Conservation (phyloP, 2,329 filamentous ascomycete species). For the Colletotrichum gigasporum region DNA sequence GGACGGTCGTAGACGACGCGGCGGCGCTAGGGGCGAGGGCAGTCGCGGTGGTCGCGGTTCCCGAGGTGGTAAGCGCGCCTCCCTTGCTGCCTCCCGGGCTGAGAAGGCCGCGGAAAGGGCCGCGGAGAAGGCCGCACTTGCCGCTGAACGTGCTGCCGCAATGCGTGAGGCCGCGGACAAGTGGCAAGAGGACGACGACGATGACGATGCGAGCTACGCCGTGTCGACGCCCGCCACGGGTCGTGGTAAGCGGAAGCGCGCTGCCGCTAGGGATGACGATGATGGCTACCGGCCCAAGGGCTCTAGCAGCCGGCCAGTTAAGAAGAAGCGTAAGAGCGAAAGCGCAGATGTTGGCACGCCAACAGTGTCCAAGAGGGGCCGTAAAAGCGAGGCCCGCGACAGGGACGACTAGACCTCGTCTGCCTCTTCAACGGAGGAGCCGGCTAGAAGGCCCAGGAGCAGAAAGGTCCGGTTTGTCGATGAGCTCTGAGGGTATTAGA, state of each 20-base stretch:
- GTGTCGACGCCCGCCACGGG: conserved; percentile 43
- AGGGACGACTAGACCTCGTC: conserved; percentile 23
- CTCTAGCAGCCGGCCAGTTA: conserved; percentile 56
- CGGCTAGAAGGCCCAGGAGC: no score
- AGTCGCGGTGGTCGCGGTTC: conserved; percentile 33
- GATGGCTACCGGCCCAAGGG: conserved; percentile 71
- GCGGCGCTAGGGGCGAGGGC: conserved; percentile 28
- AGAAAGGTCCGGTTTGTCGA: no score
- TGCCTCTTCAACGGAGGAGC: no score
- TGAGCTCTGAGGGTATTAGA: no score
- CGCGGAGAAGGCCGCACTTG: conserved; percentile 42
- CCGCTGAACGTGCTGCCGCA: conserved; percentile 41
- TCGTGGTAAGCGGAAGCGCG: conserved; percentile 60
- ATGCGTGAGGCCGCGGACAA: conserved; percentile 40
- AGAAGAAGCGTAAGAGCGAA: conserved; percentile 69
- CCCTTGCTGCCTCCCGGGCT: conserved; percentile 45
- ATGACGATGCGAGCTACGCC: conserved; percentile 15
- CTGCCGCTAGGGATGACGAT: conserved; percentile 50
- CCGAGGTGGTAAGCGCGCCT: conserved; percentile 37
- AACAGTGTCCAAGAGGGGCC: conserved; percentile 39
- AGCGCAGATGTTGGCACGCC: conserved; percentile 44
- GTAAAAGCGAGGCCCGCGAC: conserved; percentile 41
- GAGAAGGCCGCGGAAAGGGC: conserved; percentile 45
- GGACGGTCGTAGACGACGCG: conserved; percentile 35
- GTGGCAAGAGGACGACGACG: conserved; percentile 23